Conservation (phyloP, 129 eudicot genomes). For the Kitagawia praeruptora region DNA sequence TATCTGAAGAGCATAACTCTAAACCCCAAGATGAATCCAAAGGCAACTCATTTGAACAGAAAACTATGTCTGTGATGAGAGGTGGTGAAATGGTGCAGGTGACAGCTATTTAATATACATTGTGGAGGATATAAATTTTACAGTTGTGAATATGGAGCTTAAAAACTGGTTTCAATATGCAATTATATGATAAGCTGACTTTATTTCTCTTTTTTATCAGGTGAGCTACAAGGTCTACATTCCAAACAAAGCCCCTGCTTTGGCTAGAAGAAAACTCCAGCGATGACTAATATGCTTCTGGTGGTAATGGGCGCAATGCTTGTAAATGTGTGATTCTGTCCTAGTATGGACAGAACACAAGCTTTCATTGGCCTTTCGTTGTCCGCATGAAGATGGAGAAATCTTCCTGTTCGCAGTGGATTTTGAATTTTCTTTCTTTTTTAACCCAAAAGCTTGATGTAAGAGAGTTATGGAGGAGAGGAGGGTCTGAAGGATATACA, state of each 20-base stretch:
- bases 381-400: not conserved
- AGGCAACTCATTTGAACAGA: conserved; percentile 65
- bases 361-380: not conserved
- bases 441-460: not conserved
- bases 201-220: conserved; percentile 18
- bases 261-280: conserved; percentile 55
- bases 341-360: not conserved
- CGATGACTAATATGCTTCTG: conserved; percentile 8
- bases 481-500: not conserved
- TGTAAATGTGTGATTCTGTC: not conserved
- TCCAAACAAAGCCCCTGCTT: conserved; percentile 66
- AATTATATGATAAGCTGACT: not conserved
- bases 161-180: conserved; percentile 1
- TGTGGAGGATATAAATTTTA: not conserved
- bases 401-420: not conserved
- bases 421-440: not conserved
- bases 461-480: conserved; percentile 5
- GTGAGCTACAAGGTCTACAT: conserved; percentile 82
- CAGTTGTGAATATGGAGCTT: conserved; percentile 3
- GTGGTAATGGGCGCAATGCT: not conserved
- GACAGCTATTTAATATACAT: conserved; percentile 9
- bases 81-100: conserved; percentile 99
- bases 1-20: conserved; percentile 29
- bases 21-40: conserved; percentile 39
- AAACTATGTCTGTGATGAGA: conserved; percentile 90